phyloP scores from a whole-genome alignment of 805 yeast genomes.

The Candida parachauliodes region DNA sequence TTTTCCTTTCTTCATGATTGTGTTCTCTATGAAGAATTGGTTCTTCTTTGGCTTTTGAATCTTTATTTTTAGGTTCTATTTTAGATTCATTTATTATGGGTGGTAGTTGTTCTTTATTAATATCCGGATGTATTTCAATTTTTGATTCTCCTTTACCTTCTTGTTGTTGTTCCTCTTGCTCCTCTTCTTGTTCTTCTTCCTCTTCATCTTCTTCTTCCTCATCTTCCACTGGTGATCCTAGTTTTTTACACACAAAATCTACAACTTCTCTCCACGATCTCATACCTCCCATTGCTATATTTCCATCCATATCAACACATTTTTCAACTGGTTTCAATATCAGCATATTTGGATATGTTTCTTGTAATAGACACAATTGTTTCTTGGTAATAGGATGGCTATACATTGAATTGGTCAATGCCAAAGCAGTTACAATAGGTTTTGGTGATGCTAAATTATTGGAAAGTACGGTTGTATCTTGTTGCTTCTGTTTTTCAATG shows the following conservation, averaged over 20 bases:
- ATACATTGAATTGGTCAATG: conserved; percentile 23
- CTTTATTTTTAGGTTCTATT: not conserved
- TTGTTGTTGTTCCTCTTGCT: conserved; percentile 12
- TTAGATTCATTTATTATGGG: conserved; percentile 9
- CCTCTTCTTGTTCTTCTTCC: conserved; percentile 12
- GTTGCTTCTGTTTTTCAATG: not conserved
- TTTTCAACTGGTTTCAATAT: conserved; percentile 26
- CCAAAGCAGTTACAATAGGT: conserved; percentile 22
- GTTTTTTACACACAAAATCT: conserved; percentile 19
- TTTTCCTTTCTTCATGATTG: conserved; percentile 3
- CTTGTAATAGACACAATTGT: conserved; percentile 19
- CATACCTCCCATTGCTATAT: conserved; percentile 29
- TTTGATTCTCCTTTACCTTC: conserved; percentile 10
- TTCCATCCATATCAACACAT: conserved; percentile 22
- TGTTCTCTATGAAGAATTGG: not conserved
- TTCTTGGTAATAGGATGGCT: conserved; percentile 23
- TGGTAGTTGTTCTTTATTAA: conserved; percentile 4
- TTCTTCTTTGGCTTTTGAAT: not conserved
- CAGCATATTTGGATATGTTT: conserved; percentile 20
- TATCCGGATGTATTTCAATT: conserved; percentile 7
- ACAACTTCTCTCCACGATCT: conserved; percentile 26
- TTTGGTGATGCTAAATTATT: conserved; percentile 17
- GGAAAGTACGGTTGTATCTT: conserved; percentile 15
- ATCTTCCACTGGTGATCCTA: conserved; percentile 17
- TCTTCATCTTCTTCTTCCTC: conserved; percentile 18